Base-by-base conservation (phyloP, 169 alveolate species). In the Cryptosporidium meleagridis region DNA sequence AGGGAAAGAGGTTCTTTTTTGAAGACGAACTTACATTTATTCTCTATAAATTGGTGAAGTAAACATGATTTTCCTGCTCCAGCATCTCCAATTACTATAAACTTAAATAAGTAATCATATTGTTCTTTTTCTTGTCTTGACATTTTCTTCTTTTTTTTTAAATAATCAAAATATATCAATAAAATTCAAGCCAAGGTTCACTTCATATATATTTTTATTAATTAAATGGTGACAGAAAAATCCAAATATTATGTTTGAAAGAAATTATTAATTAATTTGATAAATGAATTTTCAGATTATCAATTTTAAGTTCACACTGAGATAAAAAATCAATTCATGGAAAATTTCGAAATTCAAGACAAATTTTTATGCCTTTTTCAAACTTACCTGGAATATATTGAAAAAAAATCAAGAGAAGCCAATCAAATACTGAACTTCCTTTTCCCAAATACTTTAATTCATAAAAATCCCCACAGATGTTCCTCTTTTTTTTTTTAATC, bases 11-110 rank as follows among this genome's bases (percentile, higher is more conserved):
- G 48, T 41, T 41, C 48, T 8, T 41, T 41, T 41, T 26, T 1
- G 55, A 48, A 48, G 9, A 26, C 45, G 62, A 75, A 80, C 92
- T 87, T 31, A 73, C 94, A 93, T 33, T 87, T 92, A 67, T 92
- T 93, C 59, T 93, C 95, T 70, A 93, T 93, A 86, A 93, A 92
- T 75, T 92, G 94, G 31, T 92, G 94, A 18, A 93, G 91, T 29
- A 93, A 58, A 51, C 95, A 93, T 7, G 95, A 93, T 85, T 92
- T 93, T 44, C 94, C 93, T 3, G 92, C 91, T 23, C 94, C 94
- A 16, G 94, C 94, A 48, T 84, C 85, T 29, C 95, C 95, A 23
- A 93, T 93, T 23, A 93, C 91, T 84, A 93, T 92, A 62, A 93
- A 91, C 85, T 93, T 93, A 91, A 93, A 93, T 55, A 93, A 85